Conservation (phyloP, 257 asterid species). For the Nicotiana benthamiana region DNA sequence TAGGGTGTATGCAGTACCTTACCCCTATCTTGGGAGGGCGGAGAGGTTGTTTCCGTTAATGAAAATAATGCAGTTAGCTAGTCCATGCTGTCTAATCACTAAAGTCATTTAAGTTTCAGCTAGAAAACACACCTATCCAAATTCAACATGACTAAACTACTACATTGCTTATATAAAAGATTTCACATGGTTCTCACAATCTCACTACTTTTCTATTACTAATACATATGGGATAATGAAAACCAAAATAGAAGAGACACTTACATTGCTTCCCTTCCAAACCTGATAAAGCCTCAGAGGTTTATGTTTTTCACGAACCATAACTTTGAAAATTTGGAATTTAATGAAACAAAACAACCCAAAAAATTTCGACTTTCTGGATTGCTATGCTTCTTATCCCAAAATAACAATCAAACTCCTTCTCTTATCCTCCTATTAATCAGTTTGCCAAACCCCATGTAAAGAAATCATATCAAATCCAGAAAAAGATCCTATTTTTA, state of each 20-base stretch:
- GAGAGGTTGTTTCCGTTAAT: too few relatives aligned
- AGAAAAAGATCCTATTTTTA: too few relatives aligned
- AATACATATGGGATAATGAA: background rate
- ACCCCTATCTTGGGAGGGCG: too few relatives aligned
- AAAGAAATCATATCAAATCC: constrained; percentile 2
- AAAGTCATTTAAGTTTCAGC: background rate
- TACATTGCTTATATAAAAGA: background rate
- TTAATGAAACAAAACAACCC: constrained; percentile 12
- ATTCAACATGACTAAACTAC: background rate
- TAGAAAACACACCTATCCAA: background rate
- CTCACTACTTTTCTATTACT: background rate
- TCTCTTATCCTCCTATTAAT: constrained; percentile 9
- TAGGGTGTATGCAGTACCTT: too few relatives aligned
- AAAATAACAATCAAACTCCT: background rate
- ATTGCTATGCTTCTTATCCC: background rate
- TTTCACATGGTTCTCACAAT: background rate
- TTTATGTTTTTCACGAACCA: constrained; percentile 43
- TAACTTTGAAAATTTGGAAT: constrained; percentile 2
- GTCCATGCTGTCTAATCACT: background rate
- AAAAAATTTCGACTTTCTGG: constrained; percentile 5
- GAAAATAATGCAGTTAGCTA: background rate
- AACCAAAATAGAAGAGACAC: constrained; percentile 1
- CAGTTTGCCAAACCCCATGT: constrained; percentile 16
- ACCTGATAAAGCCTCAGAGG: constrained; percentile 56
- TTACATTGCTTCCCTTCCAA: constrained; percentile 82